Base-by-base conservation (phyloP, 169 alveolate genomes). In the Eimeria brunetti region DNA sequence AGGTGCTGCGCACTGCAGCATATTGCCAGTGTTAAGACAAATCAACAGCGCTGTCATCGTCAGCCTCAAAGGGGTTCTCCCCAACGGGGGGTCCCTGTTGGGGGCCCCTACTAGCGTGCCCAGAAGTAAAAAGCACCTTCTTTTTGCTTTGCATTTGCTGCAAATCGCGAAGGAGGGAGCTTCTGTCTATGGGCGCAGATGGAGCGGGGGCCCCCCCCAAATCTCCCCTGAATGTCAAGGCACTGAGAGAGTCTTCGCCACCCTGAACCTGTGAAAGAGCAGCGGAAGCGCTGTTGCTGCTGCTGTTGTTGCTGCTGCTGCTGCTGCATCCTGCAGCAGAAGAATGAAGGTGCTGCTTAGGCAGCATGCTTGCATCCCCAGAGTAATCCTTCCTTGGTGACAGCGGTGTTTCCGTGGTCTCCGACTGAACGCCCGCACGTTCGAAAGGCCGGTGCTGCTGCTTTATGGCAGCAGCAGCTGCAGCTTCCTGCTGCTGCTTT, bases 91-190 rank as follows among this genome's bases (percentile, higher is more conserved):
- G 20, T 9, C 89, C 62, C 88, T 27, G 46, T n/a, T 33, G 36
- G 30, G 71, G 71, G 1, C 71, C 80, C 30, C 67, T 27, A 38
- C 75, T 46, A 60, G 62, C 46, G 18, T 6, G 38, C 38, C 85
- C 85, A 22, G 85, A 60, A 44, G 85, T 44, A 73, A 81, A 81
- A 5, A 81, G 71, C 71, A 81, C 89, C 71, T 81, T 81, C 73
- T 53, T 81, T 30, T 81, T 81, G 44, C 62, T 56, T 51, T 81
- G 89, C 9, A 81, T n/a, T 30, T 49, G 89, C 46, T 51, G 73
- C 89, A 81, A 53, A 51, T 81, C 89, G 12, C 89, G 89, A 81
- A 81, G 73, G 36, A 81, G 30, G 16, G 75, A 53, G 51, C 30
- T 33, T 53, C 71, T 53, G 62, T 81, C 89, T 2, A 81, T 51